phyloP scores from a whole-genome alignment of 2,329 filamentous ascomycete genomes.

The Trichocomaceae sp. region DNA sequence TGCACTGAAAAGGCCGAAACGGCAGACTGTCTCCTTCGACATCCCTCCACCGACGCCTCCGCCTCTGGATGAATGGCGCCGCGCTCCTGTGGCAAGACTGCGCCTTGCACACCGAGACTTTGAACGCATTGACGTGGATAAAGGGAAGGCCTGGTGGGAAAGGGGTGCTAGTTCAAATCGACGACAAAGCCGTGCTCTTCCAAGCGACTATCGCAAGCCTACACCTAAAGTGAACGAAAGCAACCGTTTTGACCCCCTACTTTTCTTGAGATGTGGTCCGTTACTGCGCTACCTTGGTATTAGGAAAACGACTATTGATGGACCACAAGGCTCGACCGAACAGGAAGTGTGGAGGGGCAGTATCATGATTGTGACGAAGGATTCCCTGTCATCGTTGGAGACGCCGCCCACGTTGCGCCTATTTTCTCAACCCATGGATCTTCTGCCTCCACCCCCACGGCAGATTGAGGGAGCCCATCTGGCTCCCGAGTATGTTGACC shows the following conservation, averaged over 20 bases:
- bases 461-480: constrained; percentile 56
- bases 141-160: constrained; percentile 72
- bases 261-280: constrained; percentile 86
- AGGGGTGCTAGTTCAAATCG: constrained; percentile 42
- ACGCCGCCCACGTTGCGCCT: constrained; percentile 69
- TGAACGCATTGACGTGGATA: constrained; percentile 42
- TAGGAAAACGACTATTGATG: constrained; percentile 45
- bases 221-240: constrained; percentile 28
- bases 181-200: constrained; percentile 42
- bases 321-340: constrained; percentile 41
- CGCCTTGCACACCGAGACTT: constrained; percentile 56
- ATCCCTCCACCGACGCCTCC: constrained; percentile 42
- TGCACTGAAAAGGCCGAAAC: constrained; percentile 26
- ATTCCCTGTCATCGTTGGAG: constrained; percentile 76
- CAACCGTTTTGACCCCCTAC: constrained; percentile 71
- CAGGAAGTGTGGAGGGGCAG: constrained; percentile 87
- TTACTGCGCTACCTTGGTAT: constrained; percentile 85
- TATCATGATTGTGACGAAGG: constrained; percentile 90
- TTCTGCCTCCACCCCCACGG: constrained; percentile 69
- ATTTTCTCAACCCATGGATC: constrained; percentile 78
- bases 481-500: constrained; percentile 75
- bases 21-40: constrained; percentile 41
- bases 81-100: constrained; percentile 57
- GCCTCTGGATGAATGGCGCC: constrained; percentile 59
- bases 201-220: constrained; percentile 29